A percentile compares a stretch with the other conserved stretches of the same genome.
phyloP scores from a whole-genome alignment of 2,329 filamentous ascomycete species.

The Cercospora sp. region DNA sequence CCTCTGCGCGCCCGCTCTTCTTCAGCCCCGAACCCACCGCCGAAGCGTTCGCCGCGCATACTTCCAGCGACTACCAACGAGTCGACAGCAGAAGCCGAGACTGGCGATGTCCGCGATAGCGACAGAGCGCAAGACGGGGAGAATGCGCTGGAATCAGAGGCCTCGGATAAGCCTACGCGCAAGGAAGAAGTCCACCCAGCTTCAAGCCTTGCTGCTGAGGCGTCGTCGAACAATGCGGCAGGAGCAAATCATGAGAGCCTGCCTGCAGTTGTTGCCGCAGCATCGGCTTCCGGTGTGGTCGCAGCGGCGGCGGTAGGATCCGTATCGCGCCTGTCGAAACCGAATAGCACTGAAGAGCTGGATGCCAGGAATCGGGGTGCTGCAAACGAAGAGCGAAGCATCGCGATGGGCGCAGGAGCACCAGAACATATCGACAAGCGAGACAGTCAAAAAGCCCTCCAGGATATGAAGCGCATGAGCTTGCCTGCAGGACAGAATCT shows the following conservation, averaged over 20 bases:
- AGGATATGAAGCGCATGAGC: slow-evolving; percentile 23
- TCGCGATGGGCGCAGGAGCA: background rate
- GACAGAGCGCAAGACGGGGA: background rate
- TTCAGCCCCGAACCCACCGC: background rate
- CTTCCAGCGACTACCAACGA: slow-evolving; percentile 10
- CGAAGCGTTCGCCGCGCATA: background rate
- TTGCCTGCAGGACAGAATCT: slow-evolving; percentile 18
- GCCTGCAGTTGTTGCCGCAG: slow-evolving; percentile 4
- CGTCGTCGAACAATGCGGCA: slow-evolving; percentile 3
- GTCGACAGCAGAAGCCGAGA: slow-evolving; percentile 15
- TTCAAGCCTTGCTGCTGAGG: slow-evolving; percentile 24
- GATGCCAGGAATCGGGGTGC: background rate
- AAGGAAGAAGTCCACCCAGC: slow-evolving; percentile 29
- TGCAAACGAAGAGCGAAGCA: slow-evolving; percentile 3
- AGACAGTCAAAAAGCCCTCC: slow-evolving; percentile 21
- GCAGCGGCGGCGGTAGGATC: slow-evolving; percentile 21
- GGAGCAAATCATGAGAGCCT: slow-evolving; percentile 10
- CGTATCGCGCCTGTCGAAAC: background rate
- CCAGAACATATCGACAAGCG: slow-evolving; percentile 14
- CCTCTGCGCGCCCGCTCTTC: background rate
- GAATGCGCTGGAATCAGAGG: background rate
- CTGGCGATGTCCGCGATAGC: background rate
- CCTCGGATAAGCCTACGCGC: background rate
- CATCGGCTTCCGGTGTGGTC: slow-evolving; percentile 14
- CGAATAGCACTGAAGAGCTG: background rate